A percentile compares a stretch with the other conserved stretches of the same genome.
phyloP scores from a whole-genome alignment of 1,284 basidiomycete species.

The Afroboletus lepidellus region DNA sequence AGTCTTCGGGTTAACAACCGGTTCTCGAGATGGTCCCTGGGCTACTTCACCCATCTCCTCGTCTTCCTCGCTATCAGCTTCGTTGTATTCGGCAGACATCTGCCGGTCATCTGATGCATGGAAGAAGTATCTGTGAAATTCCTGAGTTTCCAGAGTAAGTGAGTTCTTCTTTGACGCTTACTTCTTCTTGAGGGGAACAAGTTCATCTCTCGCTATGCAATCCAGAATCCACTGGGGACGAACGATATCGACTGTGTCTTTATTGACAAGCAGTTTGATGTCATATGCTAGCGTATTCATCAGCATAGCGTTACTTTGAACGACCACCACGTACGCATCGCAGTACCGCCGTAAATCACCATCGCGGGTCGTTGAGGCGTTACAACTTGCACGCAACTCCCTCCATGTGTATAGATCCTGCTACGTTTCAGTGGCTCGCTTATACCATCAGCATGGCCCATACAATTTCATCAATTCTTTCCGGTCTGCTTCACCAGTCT shows the following conservation, averaged over 20 bases:
- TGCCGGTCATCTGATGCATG: constrained; percentile 52
- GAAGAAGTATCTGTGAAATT: constrained; percentile 64
- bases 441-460: constrained; percentile 19
- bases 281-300: constrained; percentile 60
- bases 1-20: constrained; percentile 13
- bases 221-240: constrained; percentile 80
- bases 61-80: constrained; percentile 37
- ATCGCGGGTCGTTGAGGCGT: constrained; percentile 43
- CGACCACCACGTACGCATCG: constrained; percentile 48
- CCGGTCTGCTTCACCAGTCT: constrained; percentile 66
- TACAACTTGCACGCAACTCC: constrained; percentile 66
- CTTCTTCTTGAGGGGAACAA: constrained; percentile 67
- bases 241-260: constrained; percentile 67
- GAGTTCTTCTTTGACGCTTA: constrained; percentile 31
- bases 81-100: constrained; percentile 43
- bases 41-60: constrained; percentile 25
- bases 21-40: constrained; percentile 10
- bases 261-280: constrained; percentile 62
- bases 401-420: constrained; percentile 79
- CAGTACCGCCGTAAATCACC: constrained; percentile 65
- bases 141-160: not conserved
- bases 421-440: constrained; percentile 9
- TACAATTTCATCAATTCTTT: constrained; percentile 63
- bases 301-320: not conserved
- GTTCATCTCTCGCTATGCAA: constrained; percentile 58